phyloP scores from a whole-genome alignment of 2,329 filamentous ascomycete species.

The Alternaria gaisen region DNA sequence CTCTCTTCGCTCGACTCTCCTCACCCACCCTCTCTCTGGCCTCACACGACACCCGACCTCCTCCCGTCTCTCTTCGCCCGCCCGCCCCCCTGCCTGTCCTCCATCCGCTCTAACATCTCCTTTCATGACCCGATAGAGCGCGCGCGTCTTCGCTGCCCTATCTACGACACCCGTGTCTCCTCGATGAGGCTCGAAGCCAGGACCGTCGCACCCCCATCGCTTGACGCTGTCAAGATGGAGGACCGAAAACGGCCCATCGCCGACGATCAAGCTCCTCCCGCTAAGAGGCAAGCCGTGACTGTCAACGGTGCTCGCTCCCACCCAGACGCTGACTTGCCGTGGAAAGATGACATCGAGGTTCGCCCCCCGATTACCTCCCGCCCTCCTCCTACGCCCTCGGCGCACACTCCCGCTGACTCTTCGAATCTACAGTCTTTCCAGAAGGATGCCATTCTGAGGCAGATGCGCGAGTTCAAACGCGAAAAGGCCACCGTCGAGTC shows the following conservation, averaged over 20 bases:
- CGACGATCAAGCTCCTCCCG: conserved; percentile 86
- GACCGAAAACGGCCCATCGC: conserved; percentile 96
- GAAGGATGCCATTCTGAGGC: conserved; percentile 95
- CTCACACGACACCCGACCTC: conserved; percentile 38
- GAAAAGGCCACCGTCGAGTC: conserved; percentile 84
- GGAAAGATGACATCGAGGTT: conserved; percentile 76
- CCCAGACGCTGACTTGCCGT: conserved; percentile 73
- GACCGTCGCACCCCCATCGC: conserved; percentile 78
- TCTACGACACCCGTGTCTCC: conserved; percentile 55
- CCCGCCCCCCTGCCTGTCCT: conserved; percentile 36
- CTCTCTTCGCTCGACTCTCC: conserved; percentile 30
- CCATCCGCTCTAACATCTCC: conserved; percentile 19
- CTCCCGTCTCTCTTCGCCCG: conserved; percentile 24
- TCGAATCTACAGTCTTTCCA: conserved; percentile 73
- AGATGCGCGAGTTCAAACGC: conserved; percentile 98
- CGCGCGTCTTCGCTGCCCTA: conserved; percentile 28
- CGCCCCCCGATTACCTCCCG: conserved; percentile 58
- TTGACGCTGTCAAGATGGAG: conserved; percentile 93
- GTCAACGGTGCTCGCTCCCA: conserved; percentile 79
- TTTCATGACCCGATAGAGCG: conserved; percentile 35
- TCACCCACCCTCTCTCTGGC: conserved; percentile 17
- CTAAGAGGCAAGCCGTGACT: conserved; percentile 79
- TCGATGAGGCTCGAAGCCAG: conserved; percentile 86
- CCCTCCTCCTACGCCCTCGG: conserved; percentile 26
- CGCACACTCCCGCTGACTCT: conserved; percentile 45